Percentiles rank a stretch among this genome's conserved stretches.
These are phyloP conservation scores for Melaleuca alternifolia DNA, from an alignment of 345 rosid genomes.

Conservation along the genomic window DNA sequence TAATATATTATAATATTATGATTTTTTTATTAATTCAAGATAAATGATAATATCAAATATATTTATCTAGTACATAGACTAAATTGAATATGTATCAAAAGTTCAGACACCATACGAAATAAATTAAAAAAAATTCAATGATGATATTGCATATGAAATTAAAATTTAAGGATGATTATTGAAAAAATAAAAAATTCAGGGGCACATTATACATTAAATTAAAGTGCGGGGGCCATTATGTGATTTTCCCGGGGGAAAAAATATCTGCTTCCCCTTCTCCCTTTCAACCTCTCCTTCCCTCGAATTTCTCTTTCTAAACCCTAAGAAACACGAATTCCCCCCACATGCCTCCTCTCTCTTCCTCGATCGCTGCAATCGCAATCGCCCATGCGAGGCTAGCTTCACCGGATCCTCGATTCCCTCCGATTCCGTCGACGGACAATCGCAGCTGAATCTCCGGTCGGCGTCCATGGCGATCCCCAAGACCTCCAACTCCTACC, in stretches of 20 bases:
- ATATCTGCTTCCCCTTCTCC: background rate
- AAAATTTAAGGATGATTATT: too few species aligned
- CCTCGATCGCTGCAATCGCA: background rate
- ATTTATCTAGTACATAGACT: too few species aligned
- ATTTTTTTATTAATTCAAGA: too few species aligned
- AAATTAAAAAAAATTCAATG: too few species aligned
- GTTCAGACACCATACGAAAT: too few species aligned
- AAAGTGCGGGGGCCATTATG: too few species aligned
- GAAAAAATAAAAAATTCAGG: too few species aligned
- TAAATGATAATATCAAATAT: too few species aligned
- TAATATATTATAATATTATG: too few species aligned
- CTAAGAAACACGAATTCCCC: background rate
- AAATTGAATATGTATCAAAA: too few species aligned
- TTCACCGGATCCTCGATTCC: background rate
- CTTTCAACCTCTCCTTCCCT: background rate
- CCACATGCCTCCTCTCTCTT: background rate
- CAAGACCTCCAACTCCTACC: background rate
- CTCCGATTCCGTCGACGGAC: background rate
- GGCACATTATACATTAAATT: too few species aligned
- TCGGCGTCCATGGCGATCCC: slow-evolving; percentile 2
- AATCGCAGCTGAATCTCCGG: background rate
- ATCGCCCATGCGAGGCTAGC: background rate
- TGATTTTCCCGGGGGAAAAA: background rate
- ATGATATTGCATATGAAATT: too few species aligned
- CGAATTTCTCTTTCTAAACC: background rate